These are phyloP conservation scores for Fraxinus ornus DNA, from an alignment of 305 asterid species.

Conservation along the genomic window DNA sequence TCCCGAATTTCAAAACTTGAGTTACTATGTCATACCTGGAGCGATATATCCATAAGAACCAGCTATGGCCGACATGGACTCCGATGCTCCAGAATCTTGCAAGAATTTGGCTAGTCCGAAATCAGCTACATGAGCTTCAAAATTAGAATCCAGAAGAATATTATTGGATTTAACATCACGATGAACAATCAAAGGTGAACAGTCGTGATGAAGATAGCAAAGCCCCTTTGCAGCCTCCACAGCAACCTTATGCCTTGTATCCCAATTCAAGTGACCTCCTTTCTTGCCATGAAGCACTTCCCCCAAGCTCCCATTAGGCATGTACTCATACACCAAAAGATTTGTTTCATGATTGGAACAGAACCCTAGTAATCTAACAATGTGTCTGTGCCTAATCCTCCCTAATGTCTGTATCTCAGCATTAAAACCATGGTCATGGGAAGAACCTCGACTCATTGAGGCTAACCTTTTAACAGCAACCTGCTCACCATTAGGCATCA, in stretches of 20 bases:
- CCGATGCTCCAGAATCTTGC: conserved; percentile 86
- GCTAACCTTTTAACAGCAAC: conserved; percentile 86
- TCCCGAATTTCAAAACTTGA: not conserved
- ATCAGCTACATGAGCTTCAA: conserved; percentile 96
- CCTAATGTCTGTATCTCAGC: conserved; percentile 95
- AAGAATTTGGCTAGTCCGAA: conserved; percentile 94
- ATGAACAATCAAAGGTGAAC: conserved; percentile 86
- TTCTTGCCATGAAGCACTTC: conserved; percentile 90
- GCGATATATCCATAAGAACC: conserved; percentile 97
- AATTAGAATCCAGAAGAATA: conserved; percentile 70
- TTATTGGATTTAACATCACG: conserved; percentile 93
- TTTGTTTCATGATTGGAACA: conserved; percentile 89
- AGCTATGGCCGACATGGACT: conserved; percentile 96
- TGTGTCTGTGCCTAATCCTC: conserved; percentile 85
- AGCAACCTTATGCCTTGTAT: conserved; percentile 75
- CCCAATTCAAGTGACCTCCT: conserved; percentile 91
- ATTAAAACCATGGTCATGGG: conserved; percentile 92
- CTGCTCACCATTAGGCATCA: conserved; percentile 61
- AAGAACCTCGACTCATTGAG: conserved; percentile 73
- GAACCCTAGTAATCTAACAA: conserved; percentile 76
- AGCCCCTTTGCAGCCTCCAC: conserved; percentile 91
- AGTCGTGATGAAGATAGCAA: conserved; percentile 93
- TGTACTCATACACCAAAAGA: conserved; percentile 78
- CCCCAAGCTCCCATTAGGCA: conserved; percentile 95
- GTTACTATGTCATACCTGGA: conserved; percentile 52